A percentile compares a stretch with the other conserved stretches of the same genome.
phyloP scores from a whole-genome alignment of 306 rosid genomes.

The Lathyrus oleraceus region DNA sequence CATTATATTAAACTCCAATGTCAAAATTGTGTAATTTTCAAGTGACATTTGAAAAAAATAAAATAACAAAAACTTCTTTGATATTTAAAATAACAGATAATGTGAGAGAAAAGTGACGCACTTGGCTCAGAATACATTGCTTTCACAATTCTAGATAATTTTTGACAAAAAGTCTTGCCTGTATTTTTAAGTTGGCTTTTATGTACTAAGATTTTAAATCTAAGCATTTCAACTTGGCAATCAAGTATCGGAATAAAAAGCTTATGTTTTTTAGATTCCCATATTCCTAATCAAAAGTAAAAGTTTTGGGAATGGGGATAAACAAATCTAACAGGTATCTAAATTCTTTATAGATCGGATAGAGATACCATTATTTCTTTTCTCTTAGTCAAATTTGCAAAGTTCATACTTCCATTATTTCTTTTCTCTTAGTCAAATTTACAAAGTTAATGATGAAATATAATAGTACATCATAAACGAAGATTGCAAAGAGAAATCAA shows the following conservation, averaged over 20 bases:
- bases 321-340: conserved; percentile 10
- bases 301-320: conserved; percentile 18
- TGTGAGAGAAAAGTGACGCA: background rate
- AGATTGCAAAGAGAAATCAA: conserved; percentile 4
- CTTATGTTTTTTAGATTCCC: conserved; percentile 33
- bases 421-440: background rate
- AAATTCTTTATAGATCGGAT: conserved; percentile 15
- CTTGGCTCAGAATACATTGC: background rate
- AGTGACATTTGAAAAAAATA: too few species aligned
- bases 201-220: background rate
- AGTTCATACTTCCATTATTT: background rate
- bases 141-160: background rate
- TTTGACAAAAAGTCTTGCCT: background rate
- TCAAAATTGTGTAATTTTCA: too few species aligned
- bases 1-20: too few species aligned
- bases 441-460: background rate
- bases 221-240: background rate
- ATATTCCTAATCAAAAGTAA: conserved; percentile 13
- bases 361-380: background rate
- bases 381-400: background rate
- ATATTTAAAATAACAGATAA: too few species aligned
- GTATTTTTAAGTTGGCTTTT: background rate
- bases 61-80: too few species aligned
- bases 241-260: conserved; percentile 23
- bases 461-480: background rate